Conservation (phyloP, 768 basidiomycete genomes). For the Tulasnella sp. region DNA sequence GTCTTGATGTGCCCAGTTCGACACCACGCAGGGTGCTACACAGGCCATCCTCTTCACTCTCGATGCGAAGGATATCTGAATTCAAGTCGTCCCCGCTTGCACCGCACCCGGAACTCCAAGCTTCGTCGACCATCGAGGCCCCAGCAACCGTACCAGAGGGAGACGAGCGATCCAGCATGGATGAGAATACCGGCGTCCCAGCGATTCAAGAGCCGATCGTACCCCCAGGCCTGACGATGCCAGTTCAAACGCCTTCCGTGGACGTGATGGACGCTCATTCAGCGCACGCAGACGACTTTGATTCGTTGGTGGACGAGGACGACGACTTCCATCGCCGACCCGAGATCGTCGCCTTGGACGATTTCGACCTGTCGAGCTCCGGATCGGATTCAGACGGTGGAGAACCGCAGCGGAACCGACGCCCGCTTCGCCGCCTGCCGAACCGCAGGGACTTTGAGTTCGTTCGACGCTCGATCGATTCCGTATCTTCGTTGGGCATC, state of each 20-base stretch:
- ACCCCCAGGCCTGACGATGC: background rate
- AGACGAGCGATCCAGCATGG: background rate
- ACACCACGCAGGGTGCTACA: background rate
- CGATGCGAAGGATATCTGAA: conserved; percentile 14
- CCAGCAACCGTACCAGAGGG: background rate
- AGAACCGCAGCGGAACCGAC: conserved; percentile 39
- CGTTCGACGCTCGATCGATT: conserved; percentile 60
- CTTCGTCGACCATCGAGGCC: background rate
- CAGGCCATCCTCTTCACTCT: conserved; percentile 14
- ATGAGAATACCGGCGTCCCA: background rate
- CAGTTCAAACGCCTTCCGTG: conserved; percentile 16
- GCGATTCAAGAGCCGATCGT: background rate
- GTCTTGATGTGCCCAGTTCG: background rate
- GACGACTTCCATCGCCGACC: conserved; percentile 38
- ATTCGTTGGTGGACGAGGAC: background rate
- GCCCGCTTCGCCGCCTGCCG: conserved; percentile 57
- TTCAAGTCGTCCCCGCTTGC: conserved; percentile 11
- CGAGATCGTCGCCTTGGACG: conserved; percentile 75
- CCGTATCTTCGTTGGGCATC: conserved; percentile 76
- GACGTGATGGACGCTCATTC: conserved; percentile 22
- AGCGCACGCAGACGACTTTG: background rate
- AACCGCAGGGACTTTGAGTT: conserved; percentile 78
- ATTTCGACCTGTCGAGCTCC: conserved; percentile 59
- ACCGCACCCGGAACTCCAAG: background rate
- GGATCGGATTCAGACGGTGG: conserved; percentile 62